Evolutionary conservation across 2,329 filamentous ascomycete species (phyloP), one percentile per base, ranked within the genome.

Genomic region (Scolecobasidium constrictum): DNA sequence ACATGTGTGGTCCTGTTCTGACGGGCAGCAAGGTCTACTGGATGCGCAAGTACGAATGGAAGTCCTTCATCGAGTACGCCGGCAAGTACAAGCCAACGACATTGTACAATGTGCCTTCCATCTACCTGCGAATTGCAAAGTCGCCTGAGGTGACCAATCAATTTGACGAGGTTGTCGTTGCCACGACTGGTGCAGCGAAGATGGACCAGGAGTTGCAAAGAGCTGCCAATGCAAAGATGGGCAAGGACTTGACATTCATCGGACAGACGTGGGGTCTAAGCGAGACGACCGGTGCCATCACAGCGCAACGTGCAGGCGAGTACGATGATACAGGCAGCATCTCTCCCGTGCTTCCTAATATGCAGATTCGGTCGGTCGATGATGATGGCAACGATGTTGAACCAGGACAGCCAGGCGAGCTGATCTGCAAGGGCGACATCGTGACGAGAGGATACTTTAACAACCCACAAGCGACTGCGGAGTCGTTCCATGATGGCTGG

Each of bases 11-110:
- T 38, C 64, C 65, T 0, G 58, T 66, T 46, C 59, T 38, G 17
- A 17, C 16, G n/a, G 59, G 56, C 31, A 60, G 61, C 2, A 50
- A 53, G 4, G 55, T 73, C 3, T 80, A 75, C 62, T 81, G 77
- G 77, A 80, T 81, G 76, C 62, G 67, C 4, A 65, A 63, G 31
- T 81, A 80, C 54, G 67, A 75, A 46, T 75, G 77, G 46, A 53
- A 56, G 2, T 59, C 68, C 26, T 78, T 81, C 52, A 63, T 79
- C 41, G 56, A 60, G 31, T 69, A 77, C 55, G 65, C 63, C 49
- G 64, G 64, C 34, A 61, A 64, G 38, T 69, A 72, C 51, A 55
- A 57, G 11, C 65, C 77, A 47, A 78, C 73, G 0, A 60, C 55
- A 38, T 69, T 79, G 53, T 74, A 76, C 53, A 73, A 68, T 4